Evolutionary conservation across 169 alveolate genomes (phyloP).

Genomic region (Babesia ovis): DNA sequence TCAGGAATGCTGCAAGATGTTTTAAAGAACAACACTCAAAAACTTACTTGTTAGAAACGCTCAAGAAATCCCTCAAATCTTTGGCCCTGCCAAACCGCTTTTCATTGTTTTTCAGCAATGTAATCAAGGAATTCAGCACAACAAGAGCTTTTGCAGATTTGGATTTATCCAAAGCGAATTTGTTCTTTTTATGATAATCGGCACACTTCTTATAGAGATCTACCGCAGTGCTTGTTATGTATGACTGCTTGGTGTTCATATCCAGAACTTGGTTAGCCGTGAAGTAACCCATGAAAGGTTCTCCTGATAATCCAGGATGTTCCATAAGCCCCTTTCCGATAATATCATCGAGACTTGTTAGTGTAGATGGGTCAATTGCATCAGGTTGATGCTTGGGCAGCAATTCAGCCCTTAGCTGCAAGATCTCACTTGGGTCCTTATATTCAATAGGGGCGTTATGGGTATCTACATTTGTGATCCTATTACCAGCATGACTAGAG

Average conservation of each 20-base stretch:
- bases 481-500: neutral
- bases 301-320: constrained; percentile 18
- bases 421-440: neutral
- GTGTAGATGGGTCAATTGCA: constrained; percentile 11
- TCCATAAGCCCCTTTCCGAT: constrained; percentile 22
- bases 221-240: constrained; percentile 36
- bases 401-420: constrained; percentile 18
- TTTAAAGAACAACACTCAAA: neutral
- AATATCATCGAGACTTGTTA: constrained; percentile 34
- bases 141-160: constrained; percentile 23
- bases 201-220: constrained; percentile 36
- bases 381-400: constrained; percentile 20
- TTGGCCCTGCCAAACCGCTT: constrained; percentile 25
- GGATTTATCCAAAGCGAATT: neutral
- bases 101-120: constrained; percentile 35
- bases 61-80: constrained; percentile 14
- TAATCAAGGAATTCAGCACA: constrained; percentile 38
- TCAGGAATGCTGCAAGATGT: constrained; percentile 8
- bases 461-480: neutral
- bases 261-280: neutral
- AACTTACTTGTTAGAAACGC: constrained; percentile 18
- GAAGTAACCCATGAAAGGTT: constrained; percentile 18
- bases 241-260: neutral
- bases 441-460: neutral
- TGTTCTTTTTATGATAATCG: constrained; percentile 11